Conservation (phyloP, 2,329 filamentous ascomycete genomes). For the Claviceps pusilla region DNA sequence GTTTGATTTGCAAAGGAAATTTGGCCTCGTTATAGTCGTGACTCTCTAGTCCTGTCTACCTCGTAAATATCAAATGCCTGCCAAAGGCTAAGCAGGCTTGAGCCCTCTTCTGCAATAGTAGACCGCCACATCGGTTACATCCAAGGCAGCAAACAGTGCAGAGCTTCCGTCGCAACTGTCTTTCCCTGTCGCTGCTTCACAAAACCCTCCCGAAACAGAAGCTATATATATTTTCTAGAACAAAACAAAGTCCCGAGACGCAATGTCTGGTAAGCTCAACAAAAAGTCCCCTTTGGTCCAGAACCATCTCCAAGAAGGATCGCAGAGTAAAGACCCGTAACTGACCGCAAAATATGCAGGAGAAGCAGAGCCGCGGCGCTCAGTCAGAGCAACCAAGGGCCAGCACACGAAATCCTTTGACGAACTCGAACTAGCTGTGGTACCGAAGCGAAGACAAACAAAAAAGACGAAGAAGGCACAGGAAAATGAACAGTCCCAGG, state of each 20-base stretch:
- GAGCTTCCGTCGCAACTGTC: neutral
- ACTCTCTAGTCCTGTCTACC: constrained; percentile 17
- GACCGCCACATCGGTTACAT: constrained; percentile 6
- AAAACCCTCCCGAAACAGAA: neutral
- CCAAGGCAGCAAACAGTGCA: constrained; percentile 6
- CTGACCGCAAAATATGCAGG: constrained; percentile 14
- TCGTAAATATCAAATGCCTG: constrained; percentile 19
- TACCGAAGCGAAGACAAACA: constrained; percentile 37
- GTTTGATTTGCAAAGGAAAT: neutral
- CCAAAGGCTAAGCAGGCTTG: constrained; percentile 13
- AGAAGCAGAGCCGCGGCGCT: constrained; percentile 71
- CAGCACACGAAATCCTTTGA: constrained; percentile 85
- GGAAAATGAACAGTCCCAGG: constrained; percentile 40
- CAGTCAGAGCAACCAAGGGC: constrained; percentile 89
- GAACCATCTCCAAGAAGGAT: neutral
- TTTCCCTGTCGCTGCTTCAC: neutral
- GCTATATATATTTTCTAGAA: neutral
- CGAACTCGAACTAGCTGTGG: constrained; percentile 45
- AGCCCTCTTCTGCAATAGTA: constrained; percentile 15
- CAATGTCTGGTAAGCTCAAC: constrained; percentile 23
- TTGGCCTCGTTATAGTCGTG: constrained; percentile 19
- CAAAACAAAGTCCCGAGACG: neutral
- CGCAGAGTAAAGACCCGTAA: neutral
- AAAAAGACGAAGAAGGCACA: constrained; percentile 45
- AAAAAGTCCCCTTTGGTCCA: neutral